phyloP scores from a whole-genome alignment of 192 early-diverging fungal genomes.

The Podila epigama region DNA sequence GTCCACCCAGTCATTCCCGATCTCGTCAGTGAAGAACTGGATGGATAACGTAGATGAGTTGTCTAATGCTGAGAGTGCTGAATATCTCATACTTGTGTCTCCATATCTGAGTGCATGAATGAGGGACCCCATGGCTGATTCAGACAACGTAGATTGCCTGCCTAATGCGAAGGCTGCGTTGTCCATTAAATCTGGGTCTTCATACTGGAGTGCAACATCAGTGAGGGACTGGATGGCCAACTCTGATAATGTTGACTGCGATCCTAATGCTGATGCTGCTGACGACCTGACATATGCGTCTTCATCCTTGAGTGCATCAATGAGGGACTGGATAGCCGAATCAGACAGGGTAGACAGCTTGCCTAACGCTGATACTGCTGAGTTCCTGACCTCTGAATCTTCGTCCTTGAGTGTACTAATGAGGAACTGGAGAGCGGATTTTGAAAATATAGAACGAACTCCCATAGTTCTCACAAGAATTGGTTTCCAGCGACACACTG shows the following conservation, averaged over 20 bases:
- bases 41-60: background rate
- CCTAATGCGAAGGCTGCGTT: background rate
- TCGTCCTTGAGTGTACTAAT: background rate
- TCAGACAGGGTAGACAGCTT: background rate
- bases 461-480: background rate
- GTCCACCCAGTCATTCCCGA: too few relatives aligned
- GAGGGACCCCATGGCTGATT: background rate
- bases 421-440: background rate
- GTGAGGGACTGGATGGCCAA: background rate
- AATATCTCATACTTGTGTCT: background rate
- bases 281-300: background rate
- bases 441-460: conserved; percentile 4
- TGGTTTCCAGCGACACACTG: background rate
- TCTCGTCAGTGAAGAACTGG: too few relatives aligned
- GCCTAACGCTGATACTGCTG: background rate
- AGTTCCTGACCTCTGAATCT: background rate
- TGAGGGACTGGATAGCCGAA: background rate
- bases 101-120: background rate
- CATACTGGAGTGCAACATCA: background rate
- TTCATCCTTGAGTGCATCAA: background rate
- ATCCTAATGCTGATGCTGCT: background rate
- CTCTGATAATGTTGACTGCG: background rate
- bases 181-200: background rate
- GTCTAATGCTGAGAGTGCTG: background rate
- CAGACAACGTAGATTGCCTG: background rate